Evolutionary conservation across 768 basidiomycete genomes (phyloP).

Genomic region (Serendipita sp.): DNA sequence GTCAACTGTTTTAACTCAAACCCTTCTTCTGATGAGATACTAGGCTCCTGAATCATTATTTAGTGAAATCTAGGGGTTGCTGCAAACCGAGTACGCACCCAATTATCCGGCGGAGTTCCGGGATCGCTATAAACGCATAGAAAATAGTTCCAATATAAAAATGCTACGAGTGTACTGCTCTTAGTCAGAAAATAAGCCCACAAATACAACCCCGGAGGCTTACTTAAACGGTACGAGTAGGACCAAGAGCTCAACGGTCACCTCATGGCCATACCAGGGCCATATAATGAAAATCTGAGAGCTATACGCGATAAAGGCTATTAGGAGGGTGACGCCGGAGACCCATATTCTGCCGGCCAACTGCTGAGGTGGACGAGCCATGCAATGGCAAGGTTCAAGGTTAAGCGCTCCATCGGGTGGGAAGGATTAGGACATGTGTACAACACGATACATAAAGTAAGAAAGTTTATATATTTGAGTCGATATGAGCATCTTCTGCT

Average conservation of each 20-base stretch:
- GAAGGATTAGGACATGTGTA: neutral
- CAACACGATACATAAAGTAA: neutral
- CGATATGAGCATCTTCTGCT: slow-evolving; percentile 18
- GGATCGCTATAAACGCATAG: slow-evolving; percentile 73
- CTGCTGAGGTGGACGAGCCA: neutral
- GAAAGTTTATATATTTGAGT: neutral
- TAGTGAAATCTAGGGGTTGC: neutral
- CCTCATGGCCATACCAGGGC: slow-evolving; percentile 77
- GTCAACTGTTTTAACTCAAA: slow-evolving; percentile 86
- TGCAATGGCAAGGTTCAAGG: neutral
- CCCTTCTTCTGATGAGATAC: slow-evolving; percentile 45
- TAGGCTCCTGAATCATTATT: slow-evolving; percentile 43
- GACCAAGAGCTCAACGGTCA: slow-evolving; percentile 56
- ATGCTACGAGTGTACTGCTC: slow-evolving; percentile 49
- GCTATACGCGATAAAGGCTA: slow-evolving; percentile 77
- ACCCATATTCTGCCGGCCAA: slow-evolving; percentile 34
- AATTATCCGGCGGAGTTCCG: slow-evolving; percentile 58
- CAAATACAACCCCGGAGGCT: slow-evolving; percentile 19
- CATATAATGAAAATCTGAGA: slow-evolving; percentile 79
- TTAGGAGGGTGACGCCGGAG: slow-evolving; percentile 51
- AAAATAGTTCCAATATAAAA: slow-evolving; percentile 81
- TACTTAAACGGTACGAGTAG: slow-evolving; percentile 89
- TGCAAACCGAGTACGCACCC: slow-evolving; percentile 36
- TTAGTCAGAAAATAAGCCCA: slow-evolving; percentile 4
- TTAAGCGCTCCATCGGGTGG: no score